These are phyloP conservation scores for Solanum dulcamara DNA, from an alignment of 257 asterid genomes.

Conservation along the genomic window DNA sequence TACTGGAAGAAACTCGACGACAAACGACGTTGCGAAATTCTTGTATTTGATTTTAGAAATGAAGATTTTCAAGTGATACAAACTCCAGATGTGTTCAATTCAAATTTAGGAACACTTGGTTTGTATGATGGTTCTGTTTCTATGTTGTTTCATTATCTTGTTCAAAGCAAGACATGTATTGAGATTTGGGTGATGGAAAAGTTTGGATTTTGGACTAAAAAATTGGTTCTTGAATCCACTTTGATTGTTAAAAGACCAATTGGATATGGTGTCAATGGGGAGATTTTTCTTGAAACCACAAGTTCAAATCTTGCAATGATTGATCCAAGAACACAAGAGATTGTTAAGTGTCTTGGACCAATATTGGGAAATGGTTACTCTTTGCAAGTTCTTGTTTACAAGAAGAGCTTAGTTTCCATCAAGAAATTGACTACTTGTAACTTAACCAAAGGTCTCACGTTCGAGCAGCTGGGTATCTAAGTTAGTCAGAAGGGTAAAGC, in stretches of 20 bases:
- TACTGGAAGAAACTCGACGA: slow-evolving; percentile 24
- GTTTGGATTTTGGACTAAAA: slow-evolving; percentile 26
- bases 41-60: slow-evolving; percentile 30
- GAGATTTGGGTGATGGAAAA: slow-evolving; percentile 33
- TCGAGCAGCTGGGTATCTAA: not conserved
- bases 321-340: not conserved
- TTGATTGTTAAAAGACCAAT: slow-evolving; percentile 26
- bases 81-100: slow-evolving; percentile 12
- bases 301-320: not conserved
- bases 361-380: not conserved
- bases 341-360: not conserved
- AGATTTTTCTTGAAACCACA: slow-evolving; percentile 19
- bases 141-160: slow-evolving; percentile 14
- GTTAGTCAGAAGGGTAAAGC: not conserved
- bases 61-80: slow-evolving; percentile 24
- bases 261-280: slow-evolving; percentile 28
- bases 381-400: not conserved
- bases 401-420: slow-evolving; percentile 1
- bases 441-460: not conserved
- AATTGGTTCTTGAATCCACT: slow-evolving; percentile 16
- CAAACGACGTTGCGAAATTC: not conserved
- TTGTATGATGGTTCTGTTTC: slow-evolving; percentile 23
- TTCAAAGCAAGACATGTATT: not conserved
- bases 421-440: not conserved
- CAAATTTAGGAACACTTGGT: slow-evolving; percentile 20